phyloP scores from a whole-genome alignment of 129 eudicot genomes.

The Artemisia annua region DNA sequence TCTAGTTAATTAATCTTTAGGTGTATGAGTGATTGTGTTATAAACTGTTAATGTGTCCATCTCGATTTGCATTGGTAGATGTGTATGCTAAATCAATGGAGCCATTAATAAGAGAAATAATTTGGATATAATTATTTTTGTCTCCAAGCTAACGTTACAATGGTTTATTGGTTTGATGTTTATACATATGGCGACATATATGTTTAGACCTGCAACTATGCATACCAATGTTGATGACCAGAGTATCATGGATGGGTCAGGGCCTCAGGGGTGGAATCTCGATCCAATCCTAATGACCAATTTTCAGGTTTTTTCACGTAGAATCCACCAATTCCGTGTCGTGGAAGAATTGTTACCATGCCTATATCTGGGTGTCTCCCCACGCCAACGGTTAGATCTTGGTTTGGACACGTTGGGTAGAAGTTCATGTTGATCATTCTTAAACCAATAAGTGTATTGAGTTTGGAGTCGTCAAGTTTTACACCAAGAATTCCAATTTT shows the following conservation, averaged over 20 bases:
- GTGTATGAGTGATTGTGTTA: no score
- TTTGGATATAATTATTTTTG: no score
- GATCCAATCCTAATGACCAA: slow-evolving; percentile 28
- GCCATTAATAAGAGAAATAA: no score
- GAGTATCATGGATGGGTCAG: slow-evolving; percentile 34
- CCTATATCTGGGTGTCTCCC: slow-evolving; percentile 49
- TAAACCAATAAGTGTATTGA: slow-evolving; percentile 30
- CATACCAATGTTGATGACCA: slow-evolving; percentile 47
- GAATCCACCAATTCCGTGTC: slow-evolving; percentile 54
- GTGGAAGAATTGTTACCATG: slow-evolving; percentile 43
- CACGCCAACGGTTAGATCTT: slow-evolving; percentile 57
- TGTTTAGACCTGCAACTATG: no score
- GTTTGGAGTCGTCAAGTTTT: slow-evolving; percentile 25
- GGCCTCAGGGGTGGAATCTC: slow-evolving; percentile 46
- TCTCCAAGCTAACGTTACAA: no score
- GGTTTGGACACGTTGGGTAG: slow-evolving; percentile 49
- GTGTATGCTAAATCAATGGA: no score
- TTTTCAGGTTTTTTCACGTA: slow-evolving; percentile 33
- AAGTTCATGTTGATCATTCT: slow-evolving; percentile 45
- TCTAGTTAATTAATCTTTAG: no score
- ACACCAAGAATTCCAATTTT: slow-evolving; percentile 32
- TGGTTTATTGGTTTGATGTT: no score
- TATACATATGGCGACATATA: no score
- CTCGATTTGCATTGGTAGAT: no score
- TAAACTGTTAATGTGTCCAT: no score